phyloP scores from a whole-genome alignment of 306 rosid species.

The Canavalia gladiata region DNA sequence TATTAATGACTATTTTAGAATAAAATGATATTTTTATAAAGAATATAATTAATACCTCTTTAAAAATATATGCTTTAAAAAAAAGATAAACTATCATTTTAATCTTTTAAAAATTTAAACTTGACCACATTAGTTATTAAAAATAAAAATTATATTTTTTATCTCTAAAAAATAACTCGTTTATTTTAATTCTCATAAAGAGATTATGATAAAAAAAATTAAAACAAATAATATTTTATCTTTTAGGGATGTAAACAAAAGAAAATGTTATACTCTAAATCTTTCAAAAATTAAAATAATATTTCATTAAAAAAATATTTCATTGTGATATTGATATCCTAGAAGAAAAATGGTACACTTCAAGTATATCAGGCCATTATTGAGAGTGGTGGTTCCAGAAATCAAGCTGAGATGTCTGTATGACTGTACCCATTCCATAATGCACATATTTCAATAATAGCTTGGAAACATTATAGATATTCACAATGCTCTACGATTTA shows the following conservation, averaged over 20 bases:
- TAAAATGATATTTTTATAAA: neutral
- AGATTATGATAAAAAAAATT: neutral
- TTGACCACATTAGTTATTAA: too few relatives aligned
- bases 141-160: too few relatives aligned
- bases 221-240: too few relatives aligned
- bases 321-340: neutral
- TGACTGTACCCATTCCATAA: slow-evolving; percentile 15
- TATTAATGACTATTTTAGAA: neutral
- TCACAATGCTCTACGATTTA: slow-evolving; percentile 4
- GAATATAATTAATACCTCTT: neutral
- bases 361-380: neutral
- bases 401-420: slow-evolving; percentile 29
- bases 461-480: neutral
- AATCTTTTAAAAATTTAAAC: too few relatives aligned
- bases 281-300: too few relatives aligned
- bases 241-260: too few relatives aligned
- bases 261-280: too few relatives aligned
- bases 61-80: neutral
- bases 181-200: too few relatives aligned
- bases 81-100: too few relatives aligned
- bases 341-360: slow-evolving; percentile 24
- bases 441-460: slow-evolving; percentile 28
- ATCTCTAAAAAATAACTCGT: too few relatives aligned
- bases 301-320: neutral
- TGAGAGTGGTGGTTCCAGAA: slow-evolving; percentile 19